These are phyloP conservation scores for Trichoderma koningii DNA, from an alignment of 2,329 filamentous ascomycete species.

Conservation along the genomic window DNA sequence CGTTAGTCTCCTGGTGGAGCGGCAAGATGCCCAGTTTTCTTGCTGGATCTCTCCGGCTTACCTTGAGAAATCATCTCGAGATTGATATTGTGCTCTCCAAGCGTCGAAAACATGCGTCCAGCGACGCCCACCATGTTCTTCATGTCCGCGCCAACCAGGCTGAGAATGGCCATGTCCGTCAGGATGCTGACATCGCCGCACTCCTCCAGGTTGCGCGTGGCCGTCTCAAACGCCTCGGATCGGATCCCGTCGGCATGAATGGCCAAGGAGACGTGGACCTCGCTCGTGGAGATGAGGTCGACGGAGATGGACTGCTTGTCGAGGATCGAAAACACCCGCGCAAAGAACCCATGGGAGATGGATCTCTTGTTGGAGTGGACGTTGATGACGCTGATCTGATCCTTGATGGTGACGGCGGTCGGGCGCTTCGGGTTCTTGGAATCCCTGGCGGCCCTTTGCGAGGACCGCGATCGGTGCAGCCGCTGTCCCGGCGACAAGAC, in stretches of 20 bases:
- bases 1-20: neutral
- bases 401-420: constrained; percentile 94
- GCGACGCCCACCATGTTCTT: constrained; percentile 96
- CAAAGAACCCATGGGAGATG: constrained; percentile 93
- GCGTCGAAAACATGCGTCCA: constrained; percentile 89
- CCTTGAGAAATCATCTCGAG: constrained; percentile 99
- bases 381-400: constrained; percentile 94
- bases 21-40: neutral
- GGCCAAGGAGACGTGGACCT: constrained; percentile 97
- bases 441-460: constrained; percentile 33
- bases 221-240: constrained; percentile 64
- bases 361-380: constrained; percentile 97
- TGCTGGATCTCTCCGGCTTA: constrained; percentile 42
- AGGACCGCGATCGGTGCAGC: constrained; percentile 55
- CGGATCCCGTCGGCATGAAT: constrained; percentile 76
- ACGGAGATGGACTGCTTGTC: constrained; percentile 86
- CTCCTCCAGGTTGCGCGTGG: constrained; percentile 71
- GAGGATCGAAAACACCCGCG: constrained; percentile 87
- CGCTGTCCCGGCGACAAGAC: constrained; percentile 57
- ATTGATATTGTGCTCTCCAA: constrained; percentile 92
- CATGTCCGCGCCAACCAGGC: constrained; percentile 91
- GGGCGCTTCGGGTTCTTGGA: constrained; percentile 68
- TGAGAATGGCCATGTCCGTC: constrained; percentile 91
- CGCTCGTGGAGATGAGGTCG: constrained; percentile 92
- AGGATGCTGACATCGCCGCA: constrained; percentile 91